Evolutionary conservation across 768 basidiomycete species (phyloP), one percentile per base, ranked within the genome.

Genomic region (Trametes elegans): DNA sequence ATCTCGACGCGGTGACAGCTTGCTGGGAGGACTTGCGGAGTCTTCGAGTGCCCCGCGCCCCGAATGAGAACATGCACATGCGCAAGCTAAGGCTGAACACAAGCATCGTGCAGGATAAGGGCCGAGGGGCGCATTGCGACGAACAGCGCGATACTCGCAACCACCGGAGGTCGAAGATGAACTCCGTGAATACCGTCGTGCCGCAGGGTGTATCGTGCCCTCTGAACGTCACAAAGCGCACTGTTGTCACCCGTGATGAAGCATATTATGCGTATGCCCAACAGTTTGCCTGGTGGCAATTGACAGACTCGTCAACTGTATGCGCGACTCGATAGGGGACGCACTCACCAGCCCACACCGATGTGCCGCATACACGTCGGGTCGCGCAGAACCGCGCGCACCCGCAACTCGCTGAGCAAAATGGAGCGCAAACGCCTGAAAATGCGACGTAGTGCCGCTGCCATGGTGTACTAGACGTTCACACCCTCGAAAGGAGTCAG

Each of bases 81-180:
- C 51, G 49, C 59, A 66, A 62, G 35, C 72, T 60, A 6, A 67
- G 69, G 11, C 51, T 61, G 36, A 66, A 63, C 9, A 63, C 51
- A 4, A 68, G 68, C 8, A 70, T n/a, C 18, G 59, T 42, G 47
- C 69, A 65, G n/a, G 70, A 67, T 39, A 73, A 61, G 47, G 62
- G 53, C n/a, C 64, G 66, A n/a, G n/a, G n/a, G n/a, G 31, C 67
- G 64, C 24, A 71, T 73, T 7, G 57, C 26, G 43, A 67, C 48
- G 50, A 73, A 64, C 27, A 73, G 61, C 9, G 68, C 26, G 18
- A 66, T 59, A 52, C 73, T 74, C 19, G 66, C 66, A 41, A 73
- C 61, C 69, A 69, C 48, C 68, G 67, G 16, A 72, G 65, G 53
- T 70, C 68, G 61, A 70, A 72, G 47, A 72, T 35, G 39, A 67